Base-by-base conservation (phyloP, 2,329 filamentous ascomycete species). In the Periconia sp. region DNA sequence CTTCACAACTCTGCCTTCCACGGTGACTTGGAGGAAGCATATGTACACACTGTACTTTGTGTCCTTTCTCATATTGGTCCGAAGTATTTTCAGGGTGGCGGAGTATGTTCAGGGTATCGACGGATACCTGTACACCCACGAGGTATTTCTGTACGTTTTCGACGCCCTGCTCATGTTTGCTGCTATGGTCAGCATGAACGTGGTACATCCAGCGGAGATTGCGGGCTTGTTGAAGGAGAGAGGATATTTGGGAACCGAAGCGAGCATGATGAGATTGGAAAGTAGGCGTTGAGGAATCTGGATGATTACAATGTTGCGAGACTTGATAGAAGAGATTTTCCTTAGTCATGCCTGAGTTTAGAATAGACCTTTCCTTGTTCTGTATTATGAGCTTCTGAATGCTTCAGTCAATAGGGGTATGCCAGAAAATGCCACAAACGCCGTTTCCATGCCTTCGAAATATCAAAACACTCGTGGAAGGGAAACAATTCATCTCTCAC, bases 11-110 rank as follows among this genome's bases (percentile, higher is more conserved):
- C 13, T 19, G 49, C 13, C 2, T 30, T 31, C 20, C 37, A 41
- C 13, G 31, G 13, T 45, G 23, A 57, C 57, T 2, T 70, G 67
- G 66, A 61, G 63, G 55, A 70, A 69, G 47, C 71, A 75, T 49
- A 65, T 83, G 56, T 49, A 63, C 9, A 67, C 70, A 0, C 70
- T 84, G 11, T 82, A 82, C 58, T 45, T 60, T 1, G 69, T 73
- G 30, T 77, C 73, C 53, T 55, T 64, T 0, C 63, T 82, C 17
- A 82, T 84, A 60, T 65, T 83, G 54, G 49, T 82, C 6, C 74
- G 82, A 35, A 77, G 69, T 7, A 53, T 82, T 1, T 81, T 81
- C 49, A 74, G 81, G 31, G 70, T 82, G 10, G 63, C 76, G 7
- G 81, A 83, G 67, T 84, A 79, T 53, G 56, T 69, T 0, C 64